These are phyloP conservation scores for Mycena maculata DNA, from an alignment of 768 basidiomycete genomes.

Conservation along the genomic window DNA sequence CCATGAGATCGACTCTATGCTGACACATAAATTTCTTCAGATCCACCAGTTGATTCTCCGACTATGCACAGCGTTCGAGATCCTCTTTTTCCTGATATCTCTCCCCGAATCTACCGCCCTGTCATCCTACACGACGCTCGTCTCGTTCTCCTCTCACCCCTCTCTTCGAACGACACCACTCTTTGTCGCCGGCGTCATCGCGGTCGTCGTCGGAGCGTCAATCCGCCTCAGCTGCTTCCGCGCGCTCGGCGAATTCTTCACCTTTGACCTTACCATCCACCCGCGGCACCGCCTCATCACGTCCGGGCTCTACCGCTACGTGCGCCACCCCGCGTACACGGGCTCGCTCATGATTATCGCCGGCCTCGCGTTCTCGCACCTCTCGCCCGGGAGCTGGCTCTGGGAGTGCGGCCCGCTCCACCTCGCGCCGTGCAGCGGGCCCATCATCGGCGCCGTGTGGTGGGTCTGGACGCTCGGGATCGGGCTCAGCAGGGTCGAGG, in stretches of 20 bases:
- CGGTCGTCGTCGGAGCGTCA: slow-evolving; percentile 56
- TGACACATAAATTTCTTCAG: slow-evolving; percentile 41
- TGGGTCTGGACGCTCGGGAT: slow-evolving; percentile 64
- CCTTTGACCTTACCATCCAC: slow-evolving; percentile 68
- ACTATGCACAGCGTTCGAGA: slow-evolving; percentile 62
- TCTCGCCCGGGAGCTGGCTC: slow-evolving; percentile 60
- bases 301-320: slow-evolving; percentile 60
- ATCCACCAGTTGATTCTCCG: slow-evolving; percentile 63
- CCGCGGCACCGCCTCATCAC: slow-evolving; percentile 64
- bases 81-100: slow-evolving; percentile 53
- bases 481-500: slow-evolving; percentile 58
- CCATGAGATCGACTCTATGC: neutral
- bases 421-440: slow-evolving; percentile 33
- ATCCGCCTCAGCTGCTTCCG: slow-evolving; percentile 59
- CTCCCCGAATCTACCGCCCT: slow-evolving; percentile 46
- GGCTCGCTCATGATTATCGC: slow-evolving; percentile 63
- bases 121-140: slow-evolving; percentile 44
- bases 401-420: slow-evolving; percentile 55
- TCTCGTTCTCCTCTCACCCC: slow-evolving; percentile 46
- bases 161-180: slow-evolving; percentile 51
- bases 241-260: slow-evolving; percentile 65
- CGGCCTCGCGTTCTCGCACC: slow-evolving; percentile 58
- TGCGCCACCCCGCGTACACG: slow-evolving; percentile 68
- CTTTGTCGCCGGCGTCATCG: slow-evolving; percentile 59
- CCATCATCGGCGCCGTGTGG: slow-evolving; percentile 54